These are phyloP conservation scores for Trichophyton mentagrophytes DNA, from an alignment of 2,329 filamentous ascomycete species.

Conservation along the genomic window DNA sequence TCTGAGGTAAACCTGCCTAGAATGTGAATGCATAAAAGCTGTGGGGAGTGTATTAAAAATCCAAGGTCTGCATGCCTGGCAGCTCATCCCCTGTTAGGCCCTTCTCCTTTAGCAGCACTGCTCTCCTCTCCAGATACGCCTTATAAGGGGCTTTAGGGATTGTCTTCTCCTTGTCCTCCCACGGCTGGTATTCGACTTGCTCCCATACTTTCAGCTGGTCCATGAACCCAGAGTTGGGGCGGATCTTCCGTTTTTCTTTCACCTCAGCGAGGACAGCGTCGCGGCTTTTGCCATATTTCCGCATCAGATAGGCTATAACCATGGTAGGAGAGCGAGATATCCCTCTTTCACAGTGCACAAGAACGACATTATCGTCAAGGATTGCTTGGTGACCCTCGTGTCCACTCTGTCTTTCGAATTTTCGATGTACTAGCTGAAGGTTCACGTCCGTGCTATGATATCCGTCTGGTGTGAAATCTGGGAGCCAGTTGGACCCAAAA, in stretches of 20 bases:
- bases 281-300: slow-evolving; percentile 15
- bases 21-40: neutral
- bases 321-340: slow-evolving; percentile 21
- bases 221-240: slow-evolving; percentile 18
- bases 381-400: neutral
- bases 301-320: slow-evolving; percentile 21
- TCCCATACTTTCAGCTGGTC: slow-evolving; percentile 21
- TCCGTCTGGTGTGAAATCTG: neutral
- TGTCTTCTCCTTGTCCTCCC: slow-evolving; percentile 18
- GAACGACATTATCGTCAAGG: slow-evolving; percentile 12
- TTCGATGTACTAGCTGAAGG: neutral
- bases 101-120: slow-evolving; percentile 12
- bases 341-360: slow-evolving; percentile 20
- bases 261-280: slow-evolving; percentile 16
- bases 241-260: slow-evolving; percentile 18
- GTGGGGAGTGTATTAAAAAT: neutral
- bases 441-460: neutral
- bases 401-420: neutral
- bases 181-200: slow-evolving; percentile 18
- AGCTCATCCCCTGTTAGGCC: slow-evolving; percentile 6
- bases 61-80: neutral
- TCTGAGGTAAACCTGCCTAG: neutral
- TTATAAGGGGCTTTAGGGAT: slow-evolving; percentile 18
- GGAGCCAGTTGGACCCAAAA: neutral
- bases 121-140: slow-evolving; percentile 17